These are phyloP conservation scores for Aspergillus neotritici DNA, from an alignment of 2,329 filamentous ascomycete species.

Conservation along the genomic window DNA sequence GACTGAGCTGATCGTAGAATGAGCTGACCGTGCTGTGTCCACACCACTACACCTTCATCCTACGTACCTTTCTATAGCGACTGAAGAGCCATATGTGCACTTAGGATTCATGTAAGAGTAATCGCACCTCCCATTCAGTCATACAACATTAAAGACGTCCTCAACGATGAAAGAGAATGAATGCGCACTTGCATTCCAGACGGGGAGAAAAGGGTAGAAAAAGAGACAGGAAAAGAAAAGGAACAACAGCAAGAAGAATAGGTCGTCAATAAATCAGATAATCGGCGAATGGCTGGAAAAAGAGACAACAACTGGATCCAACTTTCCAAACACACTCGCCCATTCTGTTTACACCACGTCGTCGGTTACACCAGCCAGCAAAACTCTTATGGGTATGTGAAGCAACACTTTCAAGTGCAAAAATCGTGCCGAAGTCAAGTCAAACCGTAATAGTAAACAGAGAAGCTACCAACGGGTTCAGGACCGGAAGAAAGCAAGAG, in stretches of 20 bases:
- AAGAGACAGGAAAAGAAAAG: conserved; percentile 10
- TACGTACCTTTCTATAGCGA: not conserved
- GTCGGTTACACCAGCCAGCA: conserved; percentile 16
- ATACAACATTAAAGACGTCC: conserved; percentile 7
- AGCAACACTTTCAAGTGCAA: conserved; percentile 18
- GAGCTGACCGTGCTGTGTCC: too few relatives aligned
- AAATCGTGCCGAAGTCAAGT: conserved; percentile 15
- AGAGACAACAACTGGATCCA: conserved; percentile 1
- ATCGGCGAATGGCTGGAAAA: not conserved
- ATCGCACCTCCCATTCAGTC: conserved; percentile 1
- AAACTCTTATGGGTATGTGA: conserved; percentile 27
- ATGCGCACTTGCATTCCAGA: conserved; percentile 13
- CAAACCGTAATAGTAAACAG: conserved; percentile 8
- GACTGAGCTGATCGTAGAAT: too few relatives aligned
- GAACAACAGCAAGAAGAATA: conserved; percentile 8
- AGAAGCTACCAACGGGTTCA: too few relatives aligned
- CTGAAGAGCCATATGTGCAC: too few relatives aligned
- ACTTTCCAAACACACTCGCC: conserved; percentile 11
- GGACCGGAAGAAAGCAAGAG: too few relatives aligned
- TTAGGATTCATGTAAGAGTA: not conserved
- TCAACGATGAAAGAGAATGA: conserved; percentile 2
- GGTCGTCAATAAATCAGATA: not conserved
- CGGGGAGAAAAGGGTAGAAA: conserved; percentile 8
- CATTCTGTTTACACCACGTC: conserved; percentile 15
- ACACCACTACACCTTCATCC: not conserved